Evolutionary conservation across 2,329 filamentous ascomycete genomes (phyloP), one percentile per base, ranked within the genome.

Genomic region (Atkinsonella hypoxylon): DNA sequence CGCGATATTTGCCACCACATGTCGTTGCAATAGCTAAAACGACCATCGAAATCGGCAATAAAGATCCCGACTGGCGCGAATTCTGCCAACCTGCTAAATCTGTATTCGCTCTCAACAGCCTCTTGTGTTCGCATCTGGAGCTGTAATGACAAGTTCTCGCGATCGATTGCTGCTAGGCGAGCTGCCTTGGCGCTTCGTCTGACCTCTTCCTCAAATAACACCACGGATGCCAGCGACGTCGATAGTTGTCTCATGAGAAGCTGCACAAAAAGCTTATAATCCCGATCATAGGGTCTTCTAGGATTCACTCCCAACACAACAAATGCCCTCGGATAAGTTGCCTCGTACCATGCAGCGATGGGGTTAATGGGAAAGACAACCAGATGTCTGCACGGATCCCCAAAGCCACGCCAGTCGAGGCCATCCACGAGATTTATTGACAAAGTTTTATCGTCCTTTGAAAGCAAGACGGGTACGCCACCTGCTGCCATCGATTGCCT

Each of bases 31-130:
- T 52, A 91, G 6, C 77, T 86, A 57, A 91, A 85, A 20, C 76
- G 71, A 2, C 87, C 87, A 40, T 73, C 65, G 1, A 78, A 74
- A 59, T 89, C 78, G 17, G 86, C 85, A 57, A 91, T 90, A 63
- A 90, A 91, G 68, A 93, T 83, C 26, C 87, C 87, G 1, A 90
- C 87, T 0, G 87, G 87, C 0, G 85, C 85, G 55, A 89, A 87
- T 60, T 90, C 87, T 2, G 87, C 86, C 83, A 91, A 88, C 42
- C 85, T 76, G 1, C 85, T 88, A 62, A 93, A 91, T 52, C 30
- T 44, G n/a, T 52, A 52, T 38, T 52, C 50, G 20, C 47, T 52
- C 47, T 52, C 50, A 11, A 52, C 50, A 11, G 50, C 50, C 26
- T 52, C 50, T 36, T 52, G 50, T 8, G 50, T 52, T 40, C 50